Evolutionary conservation across 306 rosid species (phyloP), one percentile per base, ranked within the genome.

Genomic region (Trifolium fragiferum): DNA sequence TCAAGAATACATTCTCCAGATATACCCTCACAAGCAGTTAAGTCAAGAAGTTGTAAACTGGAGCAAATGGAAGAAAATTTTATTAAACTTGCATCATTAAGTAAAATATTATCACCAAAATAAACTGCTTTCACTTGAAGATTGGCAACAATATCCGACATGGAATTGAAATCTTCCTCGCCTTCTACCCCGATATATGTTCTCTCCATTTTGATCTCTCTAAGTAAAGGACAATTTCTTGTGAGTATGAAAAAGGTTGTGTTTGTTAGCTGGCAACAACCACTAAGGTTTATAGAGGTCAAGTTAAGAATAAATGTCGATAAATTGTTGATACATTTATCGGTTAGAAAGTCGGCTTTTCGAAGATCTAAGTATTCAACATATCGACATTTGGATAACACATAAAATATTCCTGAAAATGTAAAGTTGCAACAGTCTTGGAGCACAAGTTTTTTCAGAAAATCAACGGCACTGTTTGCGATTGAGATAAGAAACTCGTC

Each of bases 291-390:
- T 76, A 93, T 82, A 53, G 83, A 82, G 35, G 77, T 85, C 73
- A 90, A 9, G 18, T 68, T 74, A 18, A 18, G 73, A 49, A 93
- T 90, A 71, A 80, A 76, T 35, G 41, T 4, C 0, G 97, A 87
- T 61, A 90, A 75, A 79, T 86, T 70, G 13, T n/a, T 9, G 63
- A 93, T 72, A 66, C 72, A 65, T 55, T 86, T 66, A 71, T 93
- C 96, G 0, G 79, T 82, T 9, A 91, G 83, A 63, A 87, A 89
- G 37, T 75, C 44, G 8, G 76, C 78, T 14, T 59, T 78, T 10
- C 81, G 67, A 76, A 93, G 90, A 82, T 85, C 85, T 12, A 93
- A 80, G 81, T 81, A 76, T 67, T 83, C 86, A 67, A 89, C 54
- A 40, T 50, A 80, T 47, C 41, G 89, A 66, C 87, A 82, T 11